These are phyloP conservation scores for Candida sp. DNA, from an alignment of 1,139 yeast genomes.

Conservation along the genomic window DNA sequence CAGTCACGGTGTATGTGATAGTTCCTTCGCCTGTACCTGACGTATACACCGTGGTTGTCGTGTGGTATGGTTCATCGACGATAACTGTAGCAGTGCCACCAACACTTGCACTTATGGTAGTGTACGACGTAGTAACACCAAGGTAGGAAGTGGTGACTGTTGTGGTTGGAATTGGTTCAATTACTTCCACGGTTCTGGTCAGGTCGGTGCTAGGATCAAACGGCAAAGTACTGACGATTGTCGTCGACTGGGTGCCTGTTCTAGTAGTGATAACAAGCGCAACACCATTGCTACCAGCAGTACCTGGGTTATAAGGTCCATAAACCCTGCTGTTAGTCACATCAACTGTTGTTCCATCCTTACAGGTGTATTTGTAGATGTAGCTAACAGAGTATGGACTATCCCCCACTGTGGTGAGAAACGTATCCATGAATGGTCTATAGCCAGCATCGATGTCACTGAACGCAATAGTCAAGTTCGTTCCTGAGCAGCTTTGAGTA, in stretches of 20 bases:
- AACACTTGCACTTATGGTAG: constrained; percentile 12
- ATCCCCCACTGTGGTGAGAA: neutral
- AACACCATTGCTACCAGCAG: constrained; percentile 20
- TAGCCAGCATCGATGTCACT: constrained; percentile 29
- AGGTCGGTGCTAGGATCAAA: constrained; percentile 10
- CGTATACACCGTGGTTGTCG: constrained; percentile 14
- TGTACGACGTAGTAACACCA: constrained; percentile 14
- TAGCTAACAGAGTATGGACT: neutral
- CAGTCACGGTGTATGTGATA: constrained; percentile 12
- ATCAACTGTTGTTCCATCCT: neutral
- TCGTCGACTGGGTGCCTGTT: constrained; percentile 14
- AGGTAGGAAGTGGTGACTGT: constrained; percentile 18
- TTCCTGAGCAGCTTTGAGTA: constrained; percentile 18
- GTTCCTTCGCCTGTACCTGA: constrained; percentile 17
- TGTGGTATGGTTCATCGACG: constrained; percentile 17
- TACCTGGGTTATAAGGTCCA: constrained; percentile 14
- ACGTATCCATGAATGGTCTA: constrained; percentile 21
- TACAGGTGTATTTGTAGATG: neutral
- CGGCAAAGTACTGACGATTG: constrained; percentile 24
- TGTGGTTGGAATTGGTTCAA: constrained; percentile 17
- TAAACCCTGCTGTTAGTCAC: constrained; percentile 4
- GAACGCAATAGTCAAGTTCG: constrained; percentile 16
- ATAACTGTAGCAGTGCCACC: constrained; percentile 22
- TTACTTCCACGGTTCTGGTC: constrained; percentile 22
- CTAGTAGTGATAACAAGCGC: constrained; percentile 7